These are phyloP conservation scores for Tubosaeta brunneosetosa DNA, from an alignment of 768 basidiomycete genomes.

Conservation along the genomic window DNA sequence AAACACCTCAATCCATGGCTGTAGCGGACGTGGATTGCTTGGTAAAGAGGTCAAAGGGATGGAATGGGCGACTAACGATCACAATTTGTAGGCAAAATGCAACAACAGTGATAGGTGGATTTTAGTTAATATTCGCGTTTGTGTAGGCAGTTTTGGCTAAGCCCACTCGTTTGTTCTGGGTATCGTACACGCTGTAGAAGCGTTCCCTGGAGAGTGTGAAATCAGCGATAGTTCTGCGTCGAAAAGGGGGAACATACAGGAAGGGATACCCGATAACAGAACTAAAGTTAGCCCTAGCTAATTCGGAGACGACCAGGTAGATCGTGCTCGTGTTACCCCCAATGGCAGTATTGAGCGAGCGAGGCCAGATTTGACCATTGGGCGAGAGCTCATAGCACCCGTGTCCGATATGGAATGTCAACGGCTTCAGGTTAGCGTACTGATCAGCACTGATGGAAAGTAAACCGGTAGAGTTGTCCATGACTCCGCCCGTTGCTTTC, in stretches of 20 bases:
- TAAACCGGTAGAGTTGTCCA: conserved; percentile 23
- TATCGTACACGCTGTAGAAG: not conserved
- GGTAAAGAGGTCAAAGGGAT: too few relatives aligned
- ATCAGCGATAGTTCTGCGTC: not conserved
- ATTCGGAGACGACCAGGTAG: conserved; percentile 20
- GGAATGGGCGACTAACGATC: too few relatives aligned
- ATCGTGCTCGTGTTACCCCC: conserved; percentile 19
- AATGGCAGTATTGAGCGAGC: conserved; percentile 17
- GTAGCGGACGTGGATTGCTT: too few relatives aligned
- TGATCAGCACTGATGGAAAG: conserved; percentile 20
- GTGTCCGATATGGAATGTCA: conserved; percentile 15
- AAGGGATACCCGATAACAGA: conserved; percentile 8
- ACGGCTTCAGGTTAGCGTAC: conserved; percentile 17
- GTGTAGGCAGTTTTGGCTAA: not conserved
- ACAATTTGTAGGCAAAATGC: too few relatives aligned
- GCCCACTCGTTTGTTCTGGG: not conserved
- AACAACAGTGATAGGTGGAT: too few relatives aligned
- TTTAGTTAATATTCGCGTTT: not conserved
- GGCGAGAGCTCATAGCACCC: conserved; percentile 10
- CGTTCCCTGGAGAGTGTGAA: not conserved
- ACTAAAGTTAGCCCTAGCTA: conserved; percentile 10
- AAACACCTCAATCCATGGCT: too few relatives aligned
- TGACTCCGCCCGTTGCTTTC: not conserved
- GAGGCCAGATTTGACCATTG: conserved; percentile 11
- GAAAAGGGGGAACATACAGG: not conserved